Conservation (phyloP, 2,329 filamentous ascomycete species). For the Epichloe sibirici region DNA sequence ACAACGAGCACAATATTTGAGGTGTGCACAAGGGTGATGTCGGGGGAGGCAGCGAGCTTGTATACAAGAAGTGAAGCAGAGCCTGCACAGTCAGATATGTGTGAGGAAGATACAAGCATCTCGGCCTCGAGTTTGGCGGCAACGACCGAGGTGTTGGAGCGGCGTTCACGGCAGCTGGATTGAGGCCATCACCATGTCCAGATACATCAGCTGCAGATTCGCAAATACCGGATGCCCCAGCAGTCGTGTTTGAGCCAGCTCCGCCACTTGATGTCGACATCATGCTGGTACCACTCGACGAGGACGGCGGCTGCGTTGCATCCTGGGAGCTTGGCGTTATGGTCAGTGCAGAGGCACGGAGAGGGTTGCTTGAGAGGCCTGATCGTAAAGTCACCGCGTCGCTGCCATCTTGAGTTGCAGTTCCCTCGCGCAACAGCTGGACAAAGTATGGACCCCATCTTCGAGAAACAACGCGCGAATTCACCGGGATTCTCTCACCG, state of each 20-base stretch:
- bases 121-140: conserved; percentile 55
- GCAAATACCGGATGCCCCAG: conserved; percentile 19
- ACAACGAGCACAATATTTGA: conserved; percentile 86
- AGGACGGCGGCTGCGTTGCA: conserved; percentile 26
- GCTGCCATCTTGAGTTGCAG: conserved; percentile 56
- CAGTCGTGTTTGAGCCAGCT: background rate
- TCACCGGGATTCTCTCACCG: conserved; percentile 85
- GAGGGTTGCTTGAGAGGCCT: conserved; percentile 39
- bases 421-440: conserved; percentile 73
- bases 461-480: conserved; percentile 75
- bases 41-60: conserved; percentile 68
- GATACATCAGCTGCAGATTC: conserved; percentile 22
- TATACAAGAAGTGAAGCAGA: conserved; percentile 87
- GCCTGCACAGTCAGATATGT: conserved; percentile 82
- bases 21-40: conserved; percentile 76
- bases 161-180: conserved; percentile 33
- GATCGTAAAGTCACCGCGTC: conserved; percentile 68
- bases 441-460: conserved; percentile 96
- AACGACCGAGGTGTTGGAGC: conserved; percentile 45
- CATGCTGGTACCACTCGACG: conserved; percentile 32
- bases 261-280: conserved; percentile 21
- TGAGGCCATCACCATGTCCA: conserved; percentile 29
- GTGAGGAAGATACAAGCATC: conserved; percentile 86
- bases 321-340: conserved; percentile 59
- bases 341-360: conserved; percentile 72